Percentiles rank a stretch among this genome's conserved stretches.
Evolutionary conservation across 768 basidiomycete genomes (phyloP).

Genomic region (Collybiopsis luxurians): DNA sequence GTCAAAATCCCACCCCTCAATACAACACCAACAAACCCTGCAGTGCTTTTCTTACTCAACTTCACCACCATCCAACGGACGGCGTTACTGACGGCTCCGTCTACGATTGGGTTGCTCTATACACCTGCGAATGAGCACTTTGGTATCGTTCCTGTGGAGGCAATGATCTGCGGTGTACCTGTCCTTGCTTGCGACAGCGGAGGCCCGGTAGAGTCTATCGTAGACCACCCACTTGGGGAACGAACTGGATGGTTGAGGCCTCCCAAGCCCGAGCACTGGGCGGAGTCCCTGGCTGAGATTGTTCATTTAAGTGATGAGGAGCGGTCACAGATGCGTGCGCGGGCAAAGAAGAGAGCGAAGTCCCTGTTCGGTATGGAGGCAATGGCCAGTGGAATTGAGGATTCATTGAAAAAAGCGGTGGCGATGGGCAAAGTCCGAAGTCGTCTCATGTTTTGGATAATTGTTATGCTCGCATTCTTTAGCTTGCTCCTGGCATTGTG

Average conservation of each 20-base stretch:
- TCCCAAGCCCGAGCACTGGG: slow-evolving; percentile 69
- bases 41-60: slow-evolving; percentile 88
- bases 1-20: slow-evolving; percentile 39
- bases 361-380: slow-evolving; percentile 73
- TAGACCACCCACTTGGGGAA: slow-evolving; percentile 30
- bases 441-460: not conserved
- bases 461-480: slow-evolving; percentile 9
- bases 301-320: slow-evolving; percentile 40
- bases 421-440: slow-evolving; percentile 44
- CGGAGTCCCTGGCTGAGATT: slow-evolving; percentile 61
- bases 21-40: slow-evolving; percentile 38
- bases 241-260: slow-evolving; percentile 78
- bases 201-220: slow-evolving; percentile 87
- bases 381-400: slow-evolving; percentile 63
- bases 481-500: not conserved
- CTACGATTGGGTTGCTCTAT: slow-evolving; percentile 79
- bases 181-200: slow-evolving; percentile 85
- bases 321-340: slow-evolving; percentile 44
- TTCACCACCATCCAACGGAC: slow-evolving; percentile 84
- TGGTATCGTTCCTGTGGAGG: slow-evolving; percentile 95
- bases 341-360: slow-evolving; percentile 61
- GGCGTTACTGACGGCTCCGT: slow-evolving; percentile 65
- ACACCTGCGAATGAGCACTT: slow-evolving; percentile 97
- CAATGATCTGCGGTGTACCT: slow-evolving; percentile 88
- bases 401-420: slow-evolving; percentile 50